Percentiles rank a stretch among this genome's conserved stretches.
Evolutionary conservation across 192 early-diverging fungal genomes (phyloP).

Genomic region (Gorgonomyces haynaldii): DNA sequence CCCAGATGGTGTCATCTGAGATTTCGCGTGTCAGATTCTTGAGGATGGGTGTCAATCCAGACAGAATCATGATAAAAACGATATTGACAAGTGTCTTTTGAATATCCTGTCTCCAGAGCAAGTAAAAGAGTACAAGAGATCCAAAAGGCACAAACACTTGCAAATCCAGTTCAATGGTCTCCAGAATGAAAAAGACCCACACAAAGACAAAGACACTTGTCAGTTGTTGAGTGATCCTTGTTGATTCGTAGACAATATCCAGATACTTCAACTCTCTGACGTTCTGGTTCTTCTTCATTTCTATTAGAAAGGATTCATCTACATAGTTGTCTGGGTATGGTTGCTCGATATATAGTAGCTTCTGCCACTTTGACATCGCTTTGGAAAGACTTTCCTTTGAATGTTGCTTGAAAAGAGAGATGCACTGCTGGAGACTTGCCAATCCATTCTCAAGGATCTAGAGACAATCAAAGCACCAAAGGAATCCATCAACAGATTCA

Average conservation of each 20-base stretch:
- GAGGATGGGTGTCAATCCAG: conserved; percentile 68
- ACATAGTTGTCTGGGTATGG: conserved; percentile 88
- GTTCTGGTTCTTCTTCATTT: conserved; percentile 77
- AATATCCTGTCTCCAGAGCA: background rate
- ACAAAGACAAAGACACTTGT: conserved; percentile 5
- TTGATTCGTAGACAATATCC: background rate
- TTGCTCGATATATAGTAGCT: conserved; percentile 77
- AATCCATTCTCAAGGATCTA: too few species aligned
- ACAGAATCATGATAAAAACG: too few species aligned
- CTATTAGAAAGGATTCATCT: conserved; percentile 73
- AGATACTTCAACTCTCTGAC: conserved; percentile 1
- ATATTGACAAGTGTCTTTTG: too few species aligned
- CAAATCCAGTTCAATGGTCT: background rate
- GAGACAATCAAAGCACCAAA: too few species aligned
- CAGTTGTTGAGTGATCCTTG: conserved; percentile 7
- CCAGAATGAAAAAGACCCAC: conserved; percentile 1
- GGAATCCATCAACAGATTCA: too few species aligned
- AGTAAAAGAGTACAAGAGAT: conserved; percentile 1
- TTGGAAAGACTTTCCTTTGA: too few species aligned
- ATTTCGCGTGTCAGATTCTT: conserved; percentile 83
- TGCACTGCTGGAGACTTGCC: too few species aligned
- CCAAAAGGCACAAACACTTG: background rate
- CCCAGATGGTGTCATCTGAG: conserved; percentile 88
- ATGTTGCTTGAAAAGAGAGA: too few species aligned
- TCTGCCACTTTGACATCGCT: conserved; percentile 46